These are phyloP conservation scores for Nemophila menziesii DNA, from an alignment of 257 asterid species.

Conservation along the genomic window DNA sequence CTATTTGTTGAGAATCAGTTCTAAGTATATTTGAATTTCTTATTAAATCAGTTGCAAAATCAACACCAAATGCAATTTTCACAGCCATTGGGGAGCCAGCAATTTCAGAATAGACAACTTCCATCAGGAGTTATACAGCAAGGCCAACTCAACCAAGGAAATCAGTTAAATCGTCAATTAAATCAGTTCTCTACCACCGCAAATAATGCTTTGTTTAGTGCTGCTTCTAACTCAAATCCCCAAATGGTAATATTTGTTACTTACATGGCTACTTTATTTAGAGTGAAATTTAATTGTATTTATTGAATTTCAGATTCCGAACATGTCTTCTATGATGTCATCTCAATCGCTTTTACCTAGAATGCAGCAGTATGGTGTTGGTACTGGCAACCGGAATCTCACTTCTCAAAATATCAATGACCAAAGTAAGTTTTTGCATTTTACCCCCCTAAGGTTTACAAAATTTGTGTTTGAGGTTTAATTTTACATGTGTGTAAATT, in stretches of 20 bases:
- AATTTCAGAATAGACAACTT: constrained; percentile 75
- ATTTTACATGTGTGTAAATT: not conserved
- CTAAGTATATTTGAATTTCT: too few species aligned
- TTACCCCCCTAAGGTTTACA: not conserved
- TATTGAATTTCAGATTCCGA: constrained; percentile 58
- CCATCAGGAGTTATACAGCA: constrained; percentile 71
- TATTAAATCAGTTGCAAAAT: constrained; percentile 69
- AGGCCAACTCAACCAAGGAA: constrained; percentile 78
- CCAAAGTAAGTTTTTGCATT: constrained; percentile 45
- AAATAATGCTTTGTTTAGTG: constrained; percentile 75
- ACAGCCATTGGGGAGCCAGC: constrained; percentile 72
- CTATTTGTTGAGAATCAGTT: not conserved
- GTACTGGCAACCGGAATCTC: constrained; percentile 60
- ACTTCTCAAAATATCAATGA: constrained; percentile 66
- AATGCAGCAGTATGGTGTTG: constrained; percentile 79
- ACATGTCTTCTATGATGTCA: constrained; percentile 91
- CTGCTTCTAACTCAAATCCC: constrained; percentile 63
- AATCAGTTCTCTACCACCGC: constrained; percentile 84
- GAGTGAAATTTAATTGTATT: not conserved
- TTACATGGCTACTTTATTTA: not conserved
- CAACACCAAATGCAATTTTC: constrained; percentile 91
- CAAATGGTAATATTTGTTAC: constrained; percentile 52
- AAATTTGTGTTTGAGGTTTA: too few species aligned
- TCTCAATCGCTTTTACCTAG: constrained; percentile 64
- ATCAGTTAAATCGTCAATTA: constrained; percentile 75